phyloP scores from a whole-genome alignment of 75 land plant species.

The Selaginella tamariscina region DNA sequence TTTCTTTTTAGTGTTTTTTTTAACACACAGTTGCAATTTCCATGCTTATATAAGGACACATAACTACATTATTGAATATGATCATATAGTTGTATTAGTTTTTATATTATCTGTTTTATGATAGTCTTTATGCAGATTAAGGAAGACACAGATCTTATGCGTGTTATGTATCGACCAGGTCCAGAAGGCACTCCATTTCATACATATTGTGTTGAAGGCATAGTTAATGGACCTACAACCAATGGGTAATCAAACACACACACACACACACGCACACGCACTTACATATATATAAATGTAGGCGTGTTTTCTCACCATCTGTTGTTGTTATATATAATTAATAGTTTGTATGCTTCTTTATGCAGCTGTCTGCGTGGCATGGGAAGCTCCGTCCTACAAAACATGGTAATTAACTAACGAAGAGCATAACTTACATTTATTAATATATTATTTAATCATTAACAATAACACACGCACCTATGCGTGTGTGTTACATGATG shows the following conservation, averaged over 20 bases:
- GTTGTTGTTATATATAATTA: no score
- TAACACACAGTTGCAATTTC: not conserved
- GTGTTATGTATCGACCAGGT: slow-evolving; percentile 96
- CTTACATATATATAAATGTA: no score
- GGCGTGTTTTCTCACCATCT: no score
- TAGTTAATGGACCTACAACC: slow-evolving; percentile 65
- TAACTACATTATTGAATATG: not conserved
- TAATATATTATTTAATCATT: no score
- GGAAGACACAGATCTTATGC: slow-evolving; percentile 61
- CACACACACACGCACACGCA: no score
- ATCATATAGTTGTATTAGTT: not conserved
- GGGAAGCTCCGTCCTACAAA: slow-evolving; percentile 20
- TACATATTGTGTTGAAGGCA: slow-evolving; percentile 73
- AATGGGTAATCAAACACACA: no score
- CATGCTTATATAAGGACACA: not conserved
- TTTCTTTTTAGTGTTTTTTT: slow-evolving; percentile 2
- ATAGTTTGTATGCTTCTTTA: no score
- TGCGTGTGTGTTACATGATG: no score
- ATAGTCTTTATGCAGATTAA: slow-evolving; percentile 39
- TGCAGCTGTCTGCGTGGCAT: slow-evolving; percentile 19
- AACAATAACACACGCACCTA: no score
- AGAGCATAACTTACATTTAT: no score
- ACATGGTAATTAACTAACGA: slow-evolving; percentile 15
- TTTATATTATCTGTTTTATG: slow-evolving; percentile 4
- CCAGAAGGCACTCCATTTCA: slow-evolving; percentile 84